Evolutionary conservation across 2,329 filamentous ascomycete genomes (phyloP).

Genomic region (Trichoderma sp.): DNA sequence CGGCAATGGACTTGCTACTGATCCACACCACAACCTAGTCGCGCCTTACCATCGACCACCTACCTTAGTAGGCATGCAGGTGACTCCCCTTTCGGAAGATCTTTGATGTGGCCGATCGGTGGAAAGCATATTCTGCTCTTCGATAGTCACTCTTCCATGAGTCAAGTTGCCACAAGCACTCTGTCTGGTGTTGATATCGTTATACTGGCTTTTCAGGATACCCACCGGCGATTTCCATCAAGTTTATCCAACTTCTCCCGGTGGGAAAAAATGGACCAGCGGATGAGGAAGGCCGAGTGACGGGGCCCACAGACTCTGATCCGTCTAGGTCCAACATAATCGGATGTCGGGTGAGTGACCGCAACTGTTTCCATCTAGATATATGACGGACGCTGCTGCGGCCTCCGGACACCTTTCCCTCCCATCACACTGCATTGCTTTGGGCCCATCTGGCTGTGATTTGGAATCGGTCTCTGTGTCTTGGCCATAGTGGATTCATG

Average conservation of each 20-base stretch:
- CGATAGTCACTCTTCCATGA: neutral
- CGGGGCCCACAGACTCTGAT: neutral
- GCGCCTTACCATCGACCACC: neutral
- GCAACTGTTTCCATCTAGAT: neutral
- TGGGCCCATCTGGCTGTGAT: neutral
- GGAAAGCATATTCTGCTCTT: neutral
- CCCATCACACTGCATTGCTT: neutral
- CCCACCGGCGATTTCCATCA: neutral
- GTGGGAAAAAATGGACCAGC: constrained; percentile 1
- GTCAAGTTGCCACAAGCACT: neutral
- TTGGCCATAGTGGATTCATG: neutral
- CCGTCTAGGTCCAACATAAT: neutral
- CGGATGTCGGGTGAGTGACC: neutral
- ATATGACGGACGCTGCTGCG: neutral
- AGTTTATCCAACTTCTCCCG: neutral
- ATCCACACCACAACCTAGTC: neutral
- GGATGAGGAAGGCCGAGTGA: neutral
- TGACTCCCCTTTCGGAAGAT: neutral
- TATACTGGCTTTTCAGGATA: neutral
- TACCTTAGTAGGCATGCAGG: neutral
- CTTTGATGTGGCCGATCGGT: neutral
- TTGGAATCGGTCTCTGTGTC: neutral
- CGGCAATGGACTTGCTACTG: neutral
- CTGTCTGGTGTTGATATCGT: neutral
- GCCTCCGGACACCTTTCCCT: neutral